Conservation (phyloP, 352 stramenopile genomes). For the Phytopythium mirpurense region DNA sequence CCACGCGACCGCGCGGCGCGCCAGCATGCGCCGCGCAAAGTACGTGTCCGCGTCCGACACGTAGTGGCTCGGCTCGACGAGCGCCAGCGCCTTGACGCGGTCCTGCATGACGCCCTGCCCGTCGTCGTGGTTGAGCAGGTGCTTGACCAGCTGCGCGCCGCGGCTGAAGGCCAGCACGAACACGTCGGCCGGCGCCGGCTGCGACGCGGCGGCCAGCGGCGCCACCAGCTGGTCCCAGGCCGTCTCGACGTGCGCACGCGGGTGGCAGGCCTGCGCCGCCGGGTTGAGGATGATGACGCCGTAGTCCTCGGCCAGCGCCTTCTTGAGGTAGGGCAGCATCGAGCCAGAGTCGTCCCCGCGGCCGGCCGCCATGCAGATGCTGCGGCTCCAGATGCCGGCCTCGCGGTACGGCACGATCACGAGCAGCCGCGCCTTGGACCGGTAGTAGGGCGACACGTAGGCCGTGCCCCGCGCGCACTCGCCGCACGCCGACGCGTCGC, state of each 20-base stretch:
- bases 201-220: conserved; percentile 26
- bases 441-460: conserved; percentile 58
- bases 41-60: conserved; percentile 70
- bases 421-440: conserved; percentile 55
- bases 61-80: conserved; percentile 82
- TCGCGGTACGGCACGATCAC: conserved; percentile 84
- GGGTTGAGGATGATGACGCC: conserved; percentile 82
- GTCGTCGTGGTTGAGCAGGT: conserved; percentile 76
- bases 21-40: conserved; percentile 67
- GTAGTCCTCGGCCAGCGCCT: conserved; percentile 77
- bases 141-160: conserved; percentile 72
- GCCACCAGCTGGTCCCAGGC: conserved; percentile 77
- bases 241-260: conserved; percentile 64
- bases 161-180: conserved; percentile 79
- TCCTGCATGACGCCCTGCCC: conserved; percentile 76
- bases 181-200: conserved; percentile 27
- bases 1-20: conserved; percentile 63
- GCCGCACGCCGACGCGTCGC: conserved; percentile 25
- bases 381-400: conserved; percentile 80
- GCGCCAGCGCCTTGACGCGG: conserved; percentile 68
- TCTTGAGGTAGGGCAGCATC: conserved; percentile 79
- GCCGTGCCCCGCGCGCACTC: conserved; percentile 67
- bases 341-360: conserved; percentile 27
- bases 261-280: conserved; percentile 67
- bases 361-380: conserved; percentile 64